Evolutionary conservation across 2,329 filamentous ascomycete species (phyloP).

Genomic region (Aspergillus alliaceus): DNA sequence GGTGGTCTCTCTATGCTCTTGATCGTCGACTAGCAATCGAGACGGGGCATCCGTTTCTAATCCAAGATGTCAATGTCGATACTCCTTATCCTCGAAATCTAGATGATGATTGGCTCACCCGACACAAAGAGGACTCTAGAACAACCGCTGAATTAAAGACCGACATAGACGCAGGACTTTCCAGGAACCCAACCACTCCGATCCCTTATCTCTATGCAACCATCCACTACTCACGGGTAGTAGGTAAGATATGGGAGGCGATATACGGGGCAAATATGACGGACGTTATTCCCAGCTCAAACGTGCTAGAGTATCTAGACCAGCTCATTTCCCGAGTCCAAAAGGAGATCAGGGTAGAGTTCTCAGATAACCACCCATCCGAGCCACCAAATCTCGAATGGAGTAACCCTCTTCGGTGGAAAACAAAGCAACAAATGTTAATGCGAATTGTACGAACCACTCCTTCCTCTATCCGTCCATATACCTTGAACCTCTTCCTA

Average conservation of each 20-base stretch:
- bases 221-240: slow-evolving; percentile 17
- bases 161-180: background rate
- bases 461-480: background rate
- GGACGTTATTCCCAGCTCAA: slow-evolving; percentile 11
- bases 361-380: slow-evolving; percentile 9
- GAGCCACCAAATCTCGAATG: background rate
- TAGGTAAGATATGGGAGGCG: slow-evolving; percentile 24
- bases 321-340: slow-evolving; percentile 17
- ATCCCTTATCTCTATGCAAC: slow-evolving; percentile 23
- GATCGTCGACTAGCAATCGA: slow-evolving; percentile 26
- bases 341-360: slow-evolving; percentile 13
- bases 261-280: slow-evolving; percentile 19
- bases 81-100: slow-evolving; percentile 17
- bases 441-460: slow-evolving; percentile 21
- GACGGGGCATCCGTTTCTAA: slow-evolving; percentile 26
- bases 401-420: slow-evolving; percentile 15
- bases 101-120: slow-evolving; percentile 17
- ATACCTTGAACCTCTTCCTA: background rate
- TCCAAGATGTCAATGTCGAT: slow-evolving; percentile 26
- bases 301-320: slow-evolving; percentile 19
- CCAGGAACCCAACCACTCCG: background rate
- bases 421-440: slow-evolving; percentile 19
- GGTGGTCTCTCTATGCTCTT: slow-evolving; percentile 29
- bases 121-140: background rate
- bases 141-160: background rate